Percentiles rank a stretch among this genome's conserved stretches.
phyloP scores from a whole-genome alignment of 192 early-diverging fungal species.

The Entophlyctis luteolus region DNA sequence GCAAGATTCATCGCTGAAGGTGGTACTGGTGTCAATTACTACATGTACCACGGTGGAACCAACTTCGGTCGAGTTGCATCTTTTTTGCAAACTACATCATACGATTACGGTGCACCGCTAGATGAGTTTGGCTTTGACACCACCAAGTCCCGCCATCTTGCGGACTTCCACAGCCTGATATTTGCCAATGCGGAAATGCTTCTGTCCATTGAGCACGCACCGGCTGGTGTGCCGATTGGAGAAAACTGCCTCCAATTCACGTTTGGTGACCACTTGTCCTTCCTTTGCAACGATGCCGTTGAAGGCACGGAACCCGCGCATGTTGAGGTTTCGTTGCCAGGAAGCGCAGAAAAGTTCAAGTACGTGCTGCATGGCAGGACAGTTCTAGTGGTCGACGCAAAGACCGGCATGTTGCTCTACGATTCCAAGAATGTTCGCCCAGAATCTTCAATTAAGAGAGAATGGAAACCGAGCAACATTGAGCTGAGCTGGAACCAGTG shows the following conservation, averaged over 20 bases:
- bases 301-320: not conserved
- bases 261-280: not conserved
- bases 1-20: slow-evolving; percentile 53
- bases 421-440: not conserved
- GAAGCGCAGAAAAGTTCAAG: not conserved
- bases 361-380: not conserved
- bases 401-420: not conserved
- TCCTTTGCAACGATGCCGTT: not conserved
- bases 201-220: not conserved
- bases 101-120: slow-evolving; percentile 52
- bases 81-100: slow-evolving; percentile 37
- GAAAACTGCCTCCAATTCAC: not conserved
- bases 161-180: slow-evolving; percentile 6
- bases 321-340: not conserved
- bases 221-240: not conserved
- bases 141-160: slow-evolving; percentile 33
- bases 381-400: not conserved
- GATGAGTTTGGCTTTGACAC: slow-evolving; percentile 41
- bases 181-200: not conserved
- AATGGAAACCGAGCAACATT: not conserved
- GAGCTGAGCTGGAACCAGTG: not conserved
- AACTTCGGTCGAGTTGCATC: slow-evolving; percentile 53
- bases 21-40: slow-evolving; percentile 16
- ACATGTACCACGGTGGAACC: slow-evolving; percentile 68
- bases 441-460: not conserved